These are phyloP conservation scores for Aquilaria yunnanensis DNA, from an alignment of 345 rosid species.

Conservation along the genomic window DNA sequence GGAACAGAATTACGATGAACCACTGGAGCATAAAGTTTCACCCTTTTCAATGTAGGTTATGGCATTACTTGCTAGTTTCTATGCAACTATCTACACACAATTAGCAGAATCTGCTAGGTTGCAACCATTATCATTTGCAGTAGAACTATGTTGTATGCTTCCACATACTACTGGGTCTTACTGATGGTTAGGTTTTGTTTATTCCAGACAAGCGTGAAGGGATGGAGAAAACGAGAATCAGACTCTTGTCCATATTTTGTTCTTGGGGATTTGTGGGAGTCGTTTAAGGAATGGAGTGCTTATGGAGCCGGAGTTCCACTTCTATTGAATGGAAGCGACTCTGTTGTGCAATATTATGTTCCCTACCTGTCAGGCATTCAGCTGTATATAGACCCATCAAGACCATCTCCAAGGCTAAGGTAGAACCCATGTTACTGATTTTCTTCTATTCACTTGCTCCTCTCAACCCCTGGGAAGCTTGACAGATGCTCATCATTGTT, in stretches of 20 bases:
- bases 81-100: too few species aligned
- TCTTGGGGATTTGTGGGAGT: constrained; percentile 82
- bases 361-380: constrained; percentile 94
- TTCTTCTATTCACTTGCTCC: background rate
- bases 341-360: constrained; percentile 80
- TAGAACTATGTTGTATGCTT: too few species aligned
- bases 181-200: constrained; percentile 1
- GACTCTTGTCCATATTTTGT: constrained; percentile 38
- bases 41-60: too few species aligned
- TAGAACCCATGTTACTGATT: constrained; percentile 18
- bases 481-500: background rate
- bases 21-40: too few species aligned
- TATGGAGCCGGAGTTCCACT: constrained; percentile 92
- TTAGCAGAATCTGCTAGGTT: too few species aligned
- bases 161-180: background rate
- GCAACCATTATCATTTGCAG: too few species aligned
- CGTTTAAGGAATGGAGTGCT: constrained; percentile 88
- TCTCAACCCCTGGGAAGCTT: background rate
- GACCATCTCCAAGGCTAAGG: constrained; percentile 43
- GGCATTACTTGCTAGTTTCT: too few species aligned
- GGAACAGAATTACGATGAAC: too few species aligned
- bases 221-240: constrained; percentile 25
- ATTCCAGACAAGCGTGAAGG: constrained; percentile 36
- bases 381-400: constrained; percentile 52
- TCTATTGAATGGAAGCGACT: constrained; percentile 59